Conservation (phyloP, 768 basidiomycete species). For the Rhizopogon salebrosus region DNA sequence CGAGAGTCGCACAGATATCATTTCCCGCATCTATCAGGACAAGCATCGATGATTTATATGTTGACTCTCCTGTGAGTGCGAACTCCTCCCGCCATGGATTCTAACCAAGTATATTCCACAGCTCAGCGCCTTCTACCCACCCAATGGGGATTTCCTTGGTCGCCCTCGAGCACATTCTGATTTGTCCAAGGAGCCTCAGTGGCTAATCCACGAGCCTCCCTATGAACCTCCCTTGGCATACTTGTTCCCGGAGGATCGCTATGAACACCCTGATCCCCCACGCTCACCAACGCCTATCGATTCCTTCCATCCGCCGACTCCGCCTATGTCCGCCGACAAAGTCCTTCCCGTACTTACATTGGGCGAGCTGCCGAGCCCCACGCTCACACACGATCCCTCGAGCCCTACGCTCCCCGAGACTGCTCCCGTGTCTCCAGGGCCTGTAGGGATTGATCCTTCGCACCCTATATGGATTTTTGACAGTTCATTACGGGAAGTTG, state of each 20-base stretch:
- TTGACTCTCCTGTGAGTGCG: constrained; percentile 23
- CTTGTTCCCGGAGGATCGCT: not conserved
- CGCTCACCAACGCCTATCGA: constrained; percentile 1
- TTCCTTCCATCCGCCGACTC: not conserved
- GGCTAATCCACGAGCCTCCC: not conserved
- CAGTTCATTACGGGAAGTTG: constrained; percentile 24
- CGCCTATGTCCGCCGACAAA: not conserved
- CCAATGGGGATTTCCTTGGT: constrained; percentile 8
- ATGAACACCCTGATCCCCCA: not conserved
- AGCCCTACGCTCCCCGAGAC: not conserved
- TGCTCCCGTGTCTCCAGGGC: not conserved
- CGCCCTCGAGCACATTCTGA: constrained; percentile 12
- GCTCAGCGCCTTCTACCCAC: constrained; percentile 20
- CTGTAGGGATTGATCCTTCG: not conserved
- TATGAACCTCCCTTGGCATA: not conserved
- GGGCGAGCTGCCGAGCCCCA: not conserved
- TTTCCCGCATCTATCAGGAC: constrained; percentile 30
- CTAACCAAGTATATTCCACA: constrained; percentile 7
- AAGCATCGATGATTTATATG: constrained; percentile 24
- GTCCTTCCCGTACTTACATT: not conserved
- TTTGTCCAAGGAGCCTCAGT: not conserved
- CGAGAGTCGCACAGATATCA: constrained; percentile 20
- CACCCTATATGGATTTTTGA: constrained; percentile 10
- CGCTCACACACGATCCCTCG: not conserved
- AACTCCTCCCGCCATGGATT: not conserved